A percentile compares a stretch with the other conserved stretches of the same genome.
Conservation (phyloP, 2,329 filamentous ascomycete species). For the Apiospora phragmitis region DNA sequence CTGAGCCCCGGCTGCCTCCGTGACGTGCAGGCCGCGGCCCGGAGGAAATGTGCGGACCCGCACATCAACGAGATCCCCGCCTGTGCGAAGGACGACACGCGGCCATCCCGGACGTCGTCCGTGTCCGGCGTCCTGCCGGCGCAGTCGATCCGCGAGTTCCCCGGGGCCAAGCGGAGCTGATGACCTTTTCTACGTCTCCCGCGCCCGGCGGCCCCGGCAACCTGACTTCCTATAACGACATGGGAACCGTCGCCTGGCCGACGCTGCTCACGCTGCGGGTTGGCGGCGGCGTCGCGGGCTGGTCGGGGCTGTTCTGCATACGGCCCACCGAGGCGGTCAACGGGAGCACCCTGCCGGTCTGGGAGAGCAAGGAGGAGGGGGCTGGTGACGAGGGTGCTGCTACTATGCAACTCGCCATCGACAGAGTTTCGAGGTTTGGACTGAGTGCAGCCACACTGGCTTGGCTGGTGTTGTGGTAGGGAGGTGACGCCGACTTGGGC, state of each 20-base stretch:
- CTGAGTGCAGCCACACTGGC: neutral
- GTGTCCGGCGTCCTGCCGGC: neutral
- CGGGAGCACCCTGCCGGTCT: neutral
- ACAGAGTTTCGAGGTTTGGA: neutral
- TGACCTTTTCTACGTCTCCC: neutral
- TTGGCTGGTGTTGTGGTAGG: neutral
- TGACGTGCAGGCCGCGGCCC: neutral
- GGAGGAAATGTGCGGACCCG: neutral
- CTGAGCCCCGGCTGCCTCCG: neutral
- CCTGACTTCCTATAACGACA: neutral
- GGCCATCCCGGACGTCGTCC: neutral
- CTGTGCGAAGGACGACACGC: neutral
- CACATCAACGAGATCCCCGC: neutral
- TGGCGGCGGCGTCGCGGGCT: fast-evolving
- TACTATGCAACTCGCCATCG: neutral
- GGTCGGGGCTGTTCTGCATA: neutral
- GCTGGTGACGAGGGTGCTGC: neutral
- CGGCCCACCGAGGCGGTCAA: neutral
- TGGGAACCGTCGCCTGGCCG: constrained; percentile 5
- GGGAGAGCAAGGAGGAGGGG: neutral
- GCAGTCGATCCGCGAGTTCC: neutral
- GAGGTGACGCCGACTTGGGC: too few relatives aligned
- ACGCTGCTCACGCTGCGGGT: neutral
- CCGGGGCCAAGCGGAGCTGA: neutral
- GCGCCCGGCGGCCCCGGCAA: neutral